Evolutionary conservation across 163 green algal genomes (phyloP), one percentile per base, ranked within the genome.

Genomic region (Prototheca wickerhamii): DNA sequence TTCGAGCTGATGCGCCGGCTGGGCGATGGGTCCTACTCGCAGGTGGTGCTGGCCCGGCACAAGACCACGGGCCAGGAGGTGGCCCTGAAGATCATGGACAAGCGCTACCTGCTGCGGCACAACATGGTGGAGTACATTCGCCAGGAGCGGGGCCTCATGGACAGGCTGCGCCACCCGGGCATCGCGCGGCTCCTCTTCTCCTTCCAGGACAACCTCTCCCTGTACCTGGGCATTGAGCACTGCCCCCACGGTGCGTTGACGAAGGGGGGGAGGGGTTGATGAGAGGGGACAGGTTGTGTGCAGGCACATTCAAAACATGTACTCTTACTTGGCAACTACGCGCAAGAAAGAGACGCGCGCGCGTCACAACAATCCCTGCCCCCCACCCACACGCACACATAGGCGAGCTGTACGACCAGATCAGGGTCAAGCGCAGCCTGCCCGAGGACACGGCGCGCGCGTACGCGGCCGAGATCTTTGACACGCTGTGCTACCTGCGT

Each of bases 221-320:
- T 86, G 25, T 91, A 97, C 72, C 84, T 98, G 68, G 91, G 81
- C 28, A 67, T 96, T 51, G 89, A 97, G 69, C 75, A 85, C 49
- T 96, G 87, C 74, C 68, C 82, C 7, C 81, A 86, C 42, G 79
- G 78, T 73, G 57, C 17, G 40, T 3, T 25, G 21, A n/a, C n/a
- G n/a, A n/a, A n/a, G n/a, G n/a, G n/a, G n/a, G n/a, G n/a, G n/a
- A n/a, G n/a, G n/a, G n/a, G n/a, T n/a, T n/a, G n/a, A n/a, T n/a
- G n/a, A n/a, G n/a, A n/a, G n/a, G n/a, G n/a, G n/a, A n/a, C n/a
- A n/a, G n/a, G n/a, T n/a, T n/a, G n/a, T n/a, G n/a, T n/a, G n/a
- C n/a, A n/a, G n/a, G n/a, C n/a, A n/a, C n/a, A n/a, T n/a, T n/a
- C n/a, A n/a, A n/a, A n/a, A n/a, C n/a, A n/a, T n/a, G n/a, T n/a